phyloP scores from a whole-genome alignment of 129 eudicot genomes.

The Rutidosis leptorrhynchoides region DNA sequence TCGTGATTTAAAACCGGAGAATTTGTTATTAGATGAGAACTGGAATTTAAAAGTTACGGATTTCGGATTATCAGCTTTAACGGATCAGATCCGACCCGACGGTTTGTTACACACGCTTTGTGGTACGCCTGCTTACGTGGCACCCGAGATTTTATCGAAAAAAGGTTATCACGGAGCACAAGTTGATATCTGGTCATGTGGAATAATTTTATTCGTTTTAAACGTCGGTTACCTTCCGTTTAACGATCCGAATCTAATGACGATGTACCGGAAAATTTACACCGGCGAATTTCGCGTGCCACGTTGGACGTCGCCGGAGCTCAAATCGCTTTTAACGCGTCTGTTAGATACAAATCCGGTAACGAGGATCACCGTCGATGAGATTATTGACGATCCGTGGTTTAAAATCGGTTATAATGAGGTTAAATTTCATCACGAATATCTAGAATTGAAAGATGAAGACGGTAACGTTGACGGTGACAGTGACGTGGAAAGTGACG shows the following conservation, averaged over 20 bases:
- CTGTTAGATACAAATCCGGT: conserved; percentile 32
- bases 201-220: conserved; percentile 47
- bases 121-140: conserved; percentile 50
- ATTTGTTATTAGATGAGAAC: conserved; percentile 41
- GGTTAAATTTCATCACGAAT: conserved; percentile 24
- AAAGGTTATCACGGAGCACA: conserved; percentile 53
- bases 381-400: conserved; percentile 37
- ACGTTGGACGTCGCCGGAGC: conserved; percentile 36
- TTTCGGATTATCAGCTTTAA: conserved; percentile 44
- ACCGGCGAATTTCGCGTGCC: conserved; percentile 36
- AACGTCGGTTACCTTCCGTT: conserved; percentile 53
- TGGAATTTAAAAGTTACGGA: conserved; percentile 46
- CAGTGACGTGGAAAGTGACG: background rate
- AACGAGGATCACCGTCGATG: conserved; percentile 34
- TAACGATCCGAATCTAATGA: conserved; percentile 45
- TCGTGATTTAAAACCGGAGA: conserved; percentile 51
- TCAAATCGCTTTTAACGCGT: conserved; percentile 22
- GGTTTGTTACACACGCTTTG: conserved; percentile 44
- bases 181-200: conserved; percentile 63
- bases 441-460: conserved; percentile 24
- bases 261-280: conserved; percentile 41
- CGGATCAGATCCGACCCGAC: conserved; percentile 39
- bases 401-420: conserved; percentile 32
- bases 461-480: background rate
- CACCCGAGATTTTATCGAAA: conserved; percentile 38